Conservation (phyloP, 176 grass and related monocot species). For the Ensete glaucum region DNA sequence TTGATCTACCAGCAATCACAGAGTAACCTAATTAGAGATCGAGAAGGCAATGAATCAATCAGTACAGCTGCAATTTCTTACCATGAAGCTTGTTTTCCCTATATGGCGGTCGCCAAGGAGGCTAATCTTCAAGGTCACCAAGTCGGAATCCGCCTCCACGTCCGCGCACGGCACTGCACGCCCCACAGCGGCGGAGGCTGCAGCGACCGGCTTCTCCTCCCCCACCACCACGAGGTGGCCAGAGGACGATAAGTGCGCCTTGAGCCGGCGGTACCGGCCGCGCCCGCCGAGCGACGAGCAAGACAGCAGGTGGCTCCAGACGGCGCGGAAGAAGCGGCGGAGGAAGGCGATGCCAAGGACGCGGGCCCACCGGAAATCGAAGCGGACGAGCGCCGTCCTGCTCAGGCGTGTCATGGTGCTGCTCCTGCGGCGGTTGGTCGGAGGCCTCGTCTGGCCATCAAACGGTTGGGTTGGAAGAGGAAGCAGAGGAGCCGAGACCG, state of each 20-base stretch:
- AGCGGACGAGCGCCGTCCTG: conserved; percentile 5
- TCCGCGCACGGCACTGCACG: background rate
- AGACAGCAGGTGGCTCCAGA: conserved; percentile 50
- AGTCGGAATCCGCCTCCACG: conserved; percentile 24
- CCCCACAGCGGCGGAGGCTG: background rate
- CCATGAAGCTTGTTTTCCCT: conserved; percentile 99
- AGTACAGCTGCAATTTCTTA: conserved; percentile 12
- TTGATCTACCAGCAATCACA: conserved; percentile 39
- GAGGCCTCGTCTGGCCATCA: background rate
- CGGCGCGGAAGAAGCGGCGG: conserved; percentile 46
- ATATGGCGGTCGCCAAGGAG: conserved; percentile 82
- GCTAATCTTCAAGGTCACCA: conserved; percentile 87
- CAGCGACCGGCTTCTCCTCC: background rate
- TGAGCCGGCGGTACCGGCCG: conserved; percentile 49
- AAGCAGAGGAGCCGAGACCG: background rate
- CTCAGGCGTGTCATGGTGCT: background rate
- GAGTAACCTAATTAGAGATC: background rate
- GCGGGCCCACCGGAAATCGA: conserved; percentile 52
- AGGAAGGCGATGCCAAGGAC: conserved; percentile 51
- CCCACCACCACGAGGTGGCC: background rate
- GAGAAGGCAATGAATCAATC: background rate
- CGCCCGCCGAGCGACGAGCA: conserved; percentile 36
- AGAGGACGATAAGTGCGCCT: background rate
- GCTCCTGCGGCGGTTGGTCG: background rate
- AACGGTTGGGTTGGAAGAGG: too few relatives aligned